phyloP scores from a whole-genome alignment of 1,284 basidiomycete species.

The Sporisorium scitamineum region DNA sequence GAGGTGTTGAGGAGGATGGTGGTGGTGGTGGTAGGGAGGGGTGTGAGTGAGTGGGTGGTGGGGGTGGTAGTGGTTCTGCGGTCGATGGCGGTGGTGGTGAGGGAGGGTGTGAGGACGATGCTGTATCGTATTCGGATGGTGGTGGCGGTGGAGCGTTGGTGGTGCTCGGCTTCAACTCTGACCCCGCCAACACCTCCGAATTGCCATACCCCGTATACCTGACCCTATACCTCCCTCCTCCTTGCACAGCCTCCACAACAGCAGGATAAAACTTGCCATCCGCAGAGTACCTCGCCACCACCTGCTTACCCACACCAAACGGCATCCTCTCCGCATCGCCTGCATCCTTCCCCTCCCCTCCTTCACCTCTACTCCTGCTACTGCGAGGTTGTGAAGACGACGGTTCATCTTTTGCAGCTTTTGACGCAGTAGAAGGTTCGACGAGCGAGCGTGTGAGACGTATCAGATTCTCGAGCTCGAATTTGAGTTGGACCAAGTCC shows the following conservation, averaged over 20 bases:
- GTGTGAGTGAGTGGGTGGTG: constrained; percentile 6
- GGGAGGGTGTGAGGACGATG: neutral
- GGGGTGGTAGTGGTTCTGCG: constrained; percentile 12
- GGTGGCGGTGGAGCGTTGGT: neutral
- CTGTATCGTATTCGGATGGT: too few species aligned
- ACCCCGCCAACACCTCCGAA: constrained; percentile 85
- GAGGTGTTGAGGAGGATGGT: constrained; percentile 72
- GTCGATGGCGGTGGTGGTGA: constrained; percentile 3
- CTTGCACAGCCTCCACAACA: constrained; percentile 76
- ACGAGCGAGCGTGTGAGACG: constrained; percentile 75
- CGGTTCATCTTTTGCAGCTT: neutral
- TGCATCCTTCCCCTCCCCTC: neutral
- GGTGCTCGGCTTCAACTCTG: constrained; percentile 75
- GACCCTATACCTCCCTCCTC: constrained; percentile 83
- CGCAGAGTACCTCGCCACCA: constrained; percentile 82
- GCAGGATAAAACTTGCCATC: constrained; percentile 62
- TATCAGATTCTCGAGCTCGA: constrained; percentile 90
- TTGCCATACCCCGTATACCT: constrained; percentile 95
- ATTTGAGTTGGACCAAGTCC: constrained; percentile 78
- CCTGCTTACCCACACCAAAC: constrained; percentile 83
- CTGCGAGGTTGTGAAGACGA: neutral
- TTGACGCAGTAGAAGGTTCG: neutral
- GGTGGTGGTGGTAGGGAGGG: constrained; percentile 68
- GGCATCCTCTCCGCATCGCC: neutral
- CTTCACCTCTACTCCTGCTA: neutral